phyloP scores from a whole-genome alignment of 1,284 basidiomycete species.

The Cystobasidium slooffiae region DNA sequence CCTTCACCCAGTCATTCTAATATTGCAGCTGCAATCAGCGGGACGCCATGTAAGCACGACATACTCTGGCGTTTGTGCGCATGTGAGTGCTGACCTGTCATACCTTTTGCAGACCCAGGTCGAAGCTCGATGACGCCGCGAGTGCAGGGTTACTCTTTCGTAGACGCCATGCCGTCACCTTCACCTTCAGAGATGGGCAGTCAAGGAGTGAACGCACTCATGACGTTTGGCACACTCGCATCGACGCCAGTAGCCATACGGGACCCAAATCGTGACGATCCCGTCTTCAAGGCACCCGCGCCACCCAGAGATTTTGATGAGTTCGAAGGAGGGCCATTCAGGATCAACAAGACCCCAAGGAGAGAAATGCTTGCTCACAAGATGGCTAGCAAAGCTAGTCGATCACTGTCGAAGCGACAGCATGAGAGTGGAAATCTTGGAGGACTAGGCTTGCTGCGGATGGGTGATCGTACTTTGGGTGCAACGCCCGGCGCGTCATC shows the following conservation, averaged over 20 bases:
- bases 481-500: slow-evolving; percentile 54
- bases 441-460: slow-evolving; percentile 53
- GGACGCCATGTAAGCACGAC: slow-evolving; percentile 60
- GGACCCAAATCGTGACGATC: slow-evolving; percentile 63
- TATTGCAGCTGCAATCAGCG: slow-evolving; percentile 84
- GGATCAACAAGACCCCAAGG: slow-evolving; percentile 52
- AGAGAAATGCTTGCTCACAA: slow-evolving; percentile 77
- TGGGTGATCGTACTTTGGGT: slow-evolving; percentile 49
- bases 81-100: neutral
- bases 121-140: slow-evolving; percentile 58
- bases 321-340: slow-evolving; percentile 51
- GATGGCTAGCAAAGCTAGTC: slow-evolving; percentile 66
- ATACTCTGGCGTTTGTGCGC: neutral
- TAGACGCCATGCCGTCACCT: slow-evolving; percentile 83
- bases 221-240: slow-evolving; percentile 89
- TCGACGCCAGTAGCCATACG: slow-evolving; percentile 83
- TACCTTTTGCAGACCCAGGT: slow-evolving; percentile 44
- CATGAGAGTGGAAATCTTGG: neutral
- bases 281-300: slow-evolving; percentile 30
- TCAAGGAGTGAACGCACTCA: slow-evolving; percentile 76
- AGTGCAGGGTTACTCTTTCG: slow-evolving; percentile 68
- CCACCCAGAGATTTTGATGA: slow-evolving; percentile 55
- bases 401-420: slow-evolving; percentile 57
- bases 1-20: slow-evolving; percentile 84
- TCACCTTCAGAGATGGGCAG: slow-evolving; percentile 77